Evolutionary conservation across 2,329 filamentous ascomycete genomes (phyloP).

Genomic region (Fusarium sp.): DNA sequence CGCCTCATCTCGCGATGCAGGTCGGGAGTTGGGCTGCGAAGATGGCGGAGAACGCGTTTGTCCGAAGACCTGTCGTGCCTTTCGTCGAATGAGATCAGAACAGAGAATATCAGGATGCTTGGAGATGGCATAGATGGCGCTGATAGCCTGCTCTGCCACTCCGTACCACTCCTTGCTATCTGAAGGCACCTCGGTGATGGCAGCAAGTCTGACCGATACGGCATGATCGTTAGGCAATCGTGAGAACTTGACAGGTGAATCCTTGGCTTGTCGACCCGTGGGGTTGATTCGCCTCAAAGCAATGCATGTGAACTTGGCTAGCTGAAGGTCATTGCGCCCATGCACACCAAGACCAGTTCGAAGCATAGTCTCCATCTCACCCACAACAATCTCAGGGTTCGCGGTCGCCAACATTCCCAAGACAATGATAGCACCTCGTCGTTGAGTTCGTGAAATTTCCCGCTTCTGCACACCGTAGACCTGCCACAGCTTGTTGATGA

Average conservation of each 20-base stretch:
- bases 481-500: conserved; percentile 95
- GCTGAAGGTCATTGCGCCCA: conserved; percentile 84
- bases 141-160: conserved; percentile 94
- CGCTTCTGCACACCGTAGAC: conserved; percentile 95
- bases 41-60: conserved; percentile 54
- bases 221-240: conserved; percentile 93
- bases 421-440: conserved; percentile 94
- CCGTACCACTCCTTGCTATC: conserved; percentile 97
- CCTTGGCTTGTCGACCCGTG: conserved; percentile 82
- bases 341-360: conserved; percentile 86
- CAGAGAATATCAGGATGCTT: conserved; percentile 95
- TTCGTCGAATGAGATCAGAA: conserved; percentile 88
- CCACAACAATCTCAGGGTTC: conserved; percentile 91
- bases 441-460: conserved; percentile 91
- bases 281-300: conserved; percentile 93
- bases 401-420: conserved; percentile 96
- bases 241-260: conserved; percentile 75
- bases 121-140: conserved; percentile 92
- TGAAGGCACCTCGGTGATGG: conserved; percentile 86
- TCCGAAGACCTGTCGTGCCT: conserved; percentile 84
- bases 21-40: conserved; percentile 65
- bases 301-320: conserved; percentile 96
- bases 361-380: conserved; percentile 95
- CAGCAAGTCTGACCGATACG: conserved; percentile 82
- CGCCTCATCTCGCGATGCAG: conserved; percentile 60